A percentile compares a stretch with the other conserved stretches of the same genome.
Evolutionary conservation across 2,329 filamentous ascomycete genomes (phyloP).

Genomic region (Xylariaceae sp.): DNA sequence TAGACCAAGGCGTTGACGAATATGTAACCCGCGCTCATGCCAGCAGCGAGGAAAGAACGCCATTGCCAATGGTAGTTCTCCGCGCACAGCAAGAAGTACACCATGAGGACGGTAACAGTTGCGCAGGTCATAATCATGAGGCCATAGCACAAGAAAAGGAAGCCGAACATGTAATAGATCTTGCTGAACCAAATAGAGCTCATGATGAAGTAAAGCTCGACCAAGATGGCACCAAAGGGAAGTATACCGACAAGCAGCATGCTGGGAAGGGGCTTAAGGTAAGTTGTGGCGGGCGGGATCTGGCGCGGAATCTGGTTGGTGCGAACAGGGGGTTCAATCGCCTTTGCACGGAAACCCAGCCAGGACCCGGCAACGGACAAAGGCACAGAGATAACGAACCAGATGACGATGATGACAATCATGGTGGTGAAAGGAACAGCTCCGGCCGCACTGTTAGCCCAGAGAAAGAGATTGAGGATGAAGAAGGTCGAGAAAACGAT

Average conservation of each 20-base stretch:
- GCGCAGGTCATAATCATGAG: conserved; percentile 96
- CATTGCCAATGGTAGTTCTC: conserved; percentile 99
- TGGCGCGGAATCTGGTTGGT: conserved; percentile 98
- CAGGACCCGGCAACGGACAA: conserved; percentile 87
- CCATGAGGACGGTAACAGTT: conserved; percentile 85
- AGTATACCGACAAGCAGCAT: conserved; percentile 89
- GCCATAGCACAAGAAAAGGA: conserved; percentile 95
- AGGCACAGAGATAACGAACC: conserved; percentile 95
- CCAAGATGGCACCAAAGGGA: conserved; percentile 94
- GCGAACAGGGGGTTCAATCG: conserved; percentile 75
- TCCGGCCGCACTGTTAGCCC: conserved; percentile 86
- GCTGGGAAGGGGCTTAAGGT: conserved; percentile 80
- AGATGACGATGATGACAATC: conserved; percentile 87
- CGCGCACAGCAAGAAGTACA: conserved; percentile 92
- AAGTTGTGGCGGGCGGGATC: conserved; percentile 79
- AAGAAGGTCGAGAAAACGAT: conserved; percentile 88
- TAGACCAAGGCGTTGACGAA: conserved; percentile 89
- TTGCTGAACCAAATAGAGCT: conserved; percentile 97
- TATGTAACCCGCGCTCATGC: conserved; percentile 86
- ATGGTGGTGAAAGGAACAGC: conserved; percentile 96
- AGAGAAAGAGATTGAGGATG: conserved; percentile 91
- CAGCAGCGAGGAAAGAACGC: conserved; percentile 87
- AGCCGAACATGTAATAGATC: conserved; percentile 99
- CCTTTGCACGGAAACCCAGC: conserved; percentile 76
- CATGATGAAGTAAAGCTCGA: conserved; percentile 99